Conservation (phyloP, 2,329 filamentous ascomycete species). For the Phaeomoniella chlamydospora region DNA sequence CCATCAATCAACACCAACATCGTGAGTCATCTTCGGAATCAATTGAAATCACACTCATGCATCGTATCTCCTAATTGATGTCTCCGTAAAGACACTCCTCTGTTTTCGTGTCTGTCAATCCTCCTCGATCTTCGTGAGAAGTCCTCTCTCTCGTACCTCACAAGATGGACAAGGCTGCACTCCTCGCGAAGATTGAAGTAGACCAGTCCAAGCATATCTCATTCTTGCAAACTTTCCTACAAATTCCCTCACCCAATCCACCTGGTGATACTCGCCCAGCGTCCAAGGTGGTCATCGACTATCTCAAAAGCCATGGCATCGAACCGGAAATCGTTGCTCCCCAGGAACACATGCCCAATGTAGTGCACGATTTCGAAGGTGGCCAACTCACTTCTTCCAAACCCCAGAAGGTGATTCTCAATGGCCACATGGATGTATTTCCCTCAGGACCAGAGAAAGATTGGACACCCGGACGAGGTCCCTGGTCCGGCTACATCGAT, state of each 20-base stretch:
- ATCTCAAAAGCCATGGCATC: conserved; percentile 13
- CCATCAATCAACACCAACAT: too few relatives aligned
- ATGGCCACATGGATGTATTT: conserved; percentile 29
- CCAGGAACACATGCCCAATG: conserved; percentile 16
- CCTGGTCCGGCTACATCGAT: conserved; percentile 22
- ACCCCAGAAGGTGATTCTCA: conserved; percentile 21
- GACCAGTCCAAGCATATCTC: conserved; percentile 13
- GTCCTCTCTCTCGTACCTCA: too few relatives aligned
- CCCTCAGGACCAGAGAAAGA: conserved; percentile 18
- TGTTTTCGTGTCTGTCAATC: too few relatives aligned
- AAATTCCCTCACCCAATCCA: conserved; percentile 21
- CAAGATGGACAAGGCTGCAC: conserved; percentile 8
- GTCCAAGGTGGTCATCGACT: conserved; percentile 16
- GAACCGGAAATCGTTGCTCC: conserved; percentile 15
- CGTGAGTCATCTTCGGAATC: too few relatives aligned
- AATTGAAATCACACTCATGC: too few relatives aligned
- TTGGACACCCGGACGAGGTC: conserved; percentile 17
- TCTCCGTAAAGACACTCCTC: too few relatives aligned
- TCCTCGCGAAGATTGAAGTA: conserved; percentile 13
- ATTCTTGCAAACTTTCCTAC: conserved; percentile 19
- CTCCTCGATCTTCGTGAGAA: too few relatives aligned
- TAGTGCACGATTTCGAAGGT: conserved; percentile 17
- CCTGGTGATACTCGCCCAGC: conserved; percentile 22
- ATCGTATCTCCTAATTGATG: too few relatives aligned
- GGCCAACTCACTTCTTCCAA: conserved; percentile 2